Evolutionary conservation across 257 asterid species (phyloP).

Genomic region (Nicotiana knightiana): DNA sequence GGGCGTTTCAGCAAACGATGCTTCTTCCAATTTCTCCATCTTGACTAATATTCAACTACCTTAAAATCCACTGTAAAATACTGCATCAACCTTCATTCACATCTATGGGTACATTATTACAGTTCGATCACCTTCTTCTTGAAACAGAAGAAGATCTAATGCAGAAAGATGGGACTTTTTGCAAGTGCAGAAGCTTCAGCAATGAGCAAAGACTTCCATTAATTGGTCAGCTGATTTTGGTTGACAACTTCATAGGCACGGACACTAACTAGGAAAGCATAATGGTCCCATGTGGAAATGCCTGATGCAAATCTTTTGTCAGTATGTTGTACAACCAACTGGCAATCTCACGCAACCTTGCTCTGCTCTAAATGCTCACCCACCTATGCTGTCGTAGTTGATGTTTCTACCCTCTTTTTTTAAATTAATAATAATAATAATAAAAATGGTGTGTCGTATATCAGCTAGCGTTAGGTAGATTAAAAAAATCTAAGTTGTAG

Average conservation of each 20-base stretch:
- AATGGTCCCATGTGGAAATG: slow-evolving; percentile 20
- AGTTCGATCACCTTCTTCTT: not conserved
- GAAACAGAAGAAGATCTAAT: not conserved
- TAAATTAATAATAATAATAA: too few species aligned
- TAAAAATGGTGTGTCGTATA: not conserved
- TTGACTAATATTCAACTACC: not conserved
- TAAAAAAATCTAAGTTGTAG: not conserved
- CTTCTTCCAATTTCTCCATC: slow-evolving; percentile 27
- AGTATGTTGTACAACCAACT: not conserved
- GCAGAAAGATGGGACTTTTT: not conserved
- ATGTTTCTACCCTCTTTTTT: not conserved
- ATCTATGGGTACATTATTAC: too few species aligned
- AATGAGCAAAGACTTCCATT: not conserved
- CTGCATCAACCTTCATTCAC: not conserved
- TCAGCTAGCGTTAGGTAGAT: not conserved
- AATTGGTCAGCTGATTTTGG: not conserved
- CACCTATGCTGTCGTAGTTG: slow-evolving; percentile 3
- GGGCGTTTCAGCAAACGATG: slow-evolving; percentile 40
- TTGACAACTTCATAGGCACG: not conserved
- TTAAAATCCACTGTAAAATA: not conserved
- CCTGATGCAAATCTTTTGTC: not conserved
- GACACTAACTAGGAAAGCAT: slow-evolving; percentile 16
- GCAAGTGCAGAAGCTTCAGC: not conserved
- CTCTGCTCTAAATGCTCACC: slow-evolving; percentile 6
- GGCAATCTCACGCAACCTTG: not conserved